Evolutionary conservation across 768 basidiomycete species (phyloP), one percentile per base, ranked within the genome.

Genomic region (Podaxis carcinomalis): DNA sequence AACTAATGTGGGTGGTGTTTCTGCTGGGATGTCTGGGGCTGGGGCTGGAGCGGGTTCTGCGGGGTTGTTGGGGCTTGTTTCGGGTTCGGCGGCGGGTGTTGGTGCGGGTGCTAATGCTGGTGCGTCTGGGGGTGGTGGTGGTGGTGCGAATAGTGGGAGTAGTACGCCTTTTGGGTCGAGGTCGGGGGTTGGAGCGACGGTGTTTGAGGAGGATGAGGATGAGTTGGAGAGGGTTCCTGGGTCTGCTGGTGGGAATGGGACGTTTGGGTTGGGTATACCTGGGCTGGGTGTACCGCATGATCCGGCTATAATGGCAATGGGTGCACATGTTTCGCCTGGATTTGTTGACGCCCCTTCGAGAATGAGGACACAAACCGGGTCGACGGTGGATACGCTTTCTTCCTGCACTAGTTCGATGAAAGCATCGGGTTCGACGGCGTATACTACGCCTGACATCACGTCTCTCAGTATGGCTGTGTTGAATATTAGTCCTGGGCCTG

Each of bases 191-290:
- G 77, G 62, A 69, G 80, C 57, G 68, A 83, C 70, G 69, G 78
- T 71, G 67, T 84, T 74, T 73, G 81, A 90, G 70, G 91, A 90
- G 66, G 89, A 92, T 9, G 91, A 93, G 64, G 89, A 90, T 21
- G 90, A 83, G 51, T 77, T 85, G 57, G 86, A 85, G 71, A 74
- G 80, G 73, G 47, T 21, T 49, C 11, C 47, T 13, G 47, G 86
- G 87, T 63, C 71, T 73, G 59, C 25, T 16, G 68, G 69, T 42
- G 70, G 69, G 3, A 67, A 67, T 4, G 69, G 52, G 62, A n/a
- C 51, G 36, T 37, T 47, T 40, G 13, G 59, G 52, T n/a, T 57
- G 32, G 53, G 39, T 63, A 57, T 57, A 10, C 11, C 35, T 4
- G 28, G 27, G 3, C 35, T 35, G 27, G 57, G 61, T 60, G 62